Evolutionary conservation across 306 rosid genomes (phyloP), one percentile per base, ranked within the genome.

Genomic region (Mimosa bimucronata): DNA sequence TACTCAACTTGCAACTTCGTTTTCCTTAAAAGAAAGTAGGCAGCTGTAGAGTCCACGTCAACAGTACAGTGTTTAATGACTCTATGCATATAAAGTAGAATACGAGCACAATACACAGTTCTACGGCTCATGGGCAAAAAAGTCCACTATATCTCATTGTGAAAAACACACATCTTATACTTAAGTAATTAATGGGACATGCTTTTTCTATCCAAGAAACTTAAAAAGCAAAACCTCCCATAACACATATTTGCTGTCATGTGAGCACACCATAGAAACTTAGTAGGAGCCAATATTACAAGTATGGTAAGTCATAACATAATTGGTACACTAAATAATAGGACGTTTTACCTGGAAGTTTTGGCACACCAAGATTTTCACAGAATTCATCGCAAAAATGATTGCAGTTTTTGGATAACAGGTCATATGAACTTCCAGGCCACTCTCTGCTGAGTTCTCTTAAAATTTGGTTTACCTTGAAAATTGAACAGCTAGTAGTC

Each of bases 371-470:
- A 74, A 96, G 97, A 87, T 76, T 88, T 77, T 93, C 99, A 71
- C 97, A 96, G 79, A 91, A 85, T 85, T 91, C 97, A 84, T 96
- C 98, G 81, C 99, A 96, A 66, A 96, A 96, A 89, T 93, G 99
- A 80, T 96, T 96, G 90, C 99, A 96, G 85, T 96, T 96, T 79
- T 88, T 96, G 44, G 99, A n/a, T 85, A 96, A 83, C 55, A 93
- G 87, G 84, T 96, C 99, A 83, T 93, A 96, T 3, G 89, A 86
- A 88, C 52, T 77, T 77, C 99, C 98, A 76, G 97, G 97, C 99
- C 99, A 96, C 83, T 91, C 98, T 90, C 97, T 87, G 81, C 99
- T 90, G 75, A 96, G 98, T 79, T 96, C 99, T 85, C 98, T 90
- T 71, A 96, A 84, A 83, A 93, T 90, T 85, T 93, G 99, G 82